Conservation (phyloP, 106 monocot genomes). For the Acorus calamus region DNA sequence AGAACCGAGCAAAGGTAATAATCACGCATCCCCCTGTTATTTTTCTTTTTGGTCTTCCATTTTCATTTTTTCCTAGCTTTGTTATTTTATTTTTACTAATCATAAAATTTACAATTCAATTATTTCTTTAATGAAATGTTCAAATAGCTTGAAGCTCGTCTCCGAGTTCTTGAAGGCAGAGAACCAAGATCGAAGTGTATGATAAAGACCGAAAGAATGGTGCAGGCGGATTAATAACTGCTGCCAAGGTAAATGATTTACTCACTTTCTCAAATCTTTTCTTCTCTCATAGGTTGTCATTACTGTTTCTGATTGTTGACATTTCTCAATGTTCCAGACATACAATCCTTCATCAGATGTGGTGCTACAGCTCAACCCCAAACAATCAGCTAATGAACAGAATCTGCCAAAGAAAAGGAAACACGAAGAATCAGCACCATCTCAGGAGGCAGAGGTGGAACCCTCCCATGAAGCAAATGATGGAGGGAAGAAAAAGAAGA, state of each 20-base stretch:
- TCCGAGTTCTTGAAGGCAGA: slow-evolving; percentile 82
- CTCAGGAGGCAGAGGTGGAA: neutral
- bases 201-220: slow-evolving; percentile 94
- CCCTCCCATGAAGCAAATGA: slow-evolving; percentile 4
- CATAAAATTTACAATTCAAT: neutral
- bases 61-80: neutral
- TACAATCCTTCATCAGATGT: slow-evolving; percentile 62
- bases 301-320: neutral
- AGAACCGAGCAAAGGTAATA: too few relatives aligned
- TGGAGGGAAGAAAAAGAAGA: slow-evolving; percentile 19
- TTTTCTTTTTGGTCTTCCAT: neutral
- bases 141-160: slow-evolving; percentile 62
- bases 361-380: slow-evolving; percentile 13
- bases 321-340: slow-evolving; percentile 24
- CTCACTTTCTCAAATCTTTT: neutral
- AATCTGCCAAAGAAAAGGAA: slow-evolving; percentile 26
- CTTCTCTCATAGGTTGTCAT: neutral
- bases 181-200: slow-evolving; percentile 86
- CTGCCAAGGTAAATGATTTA: slow-evolving; percentile 60
- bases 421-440: slow-evolving; percentile 15
- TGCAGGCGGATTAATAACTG: slow-evolving; percentile 60
- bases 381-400: slow-evolving; percentile 10
- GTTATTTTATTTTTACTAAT: neutral
- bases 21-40: neutral
- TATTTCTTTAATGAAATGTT: neutral